These are phyloP conservation scores for Dendrocalamus sinicus DNA, from an alignment of 176 grass and related monocot genomes.

Conservation along the genomic window DNA sequence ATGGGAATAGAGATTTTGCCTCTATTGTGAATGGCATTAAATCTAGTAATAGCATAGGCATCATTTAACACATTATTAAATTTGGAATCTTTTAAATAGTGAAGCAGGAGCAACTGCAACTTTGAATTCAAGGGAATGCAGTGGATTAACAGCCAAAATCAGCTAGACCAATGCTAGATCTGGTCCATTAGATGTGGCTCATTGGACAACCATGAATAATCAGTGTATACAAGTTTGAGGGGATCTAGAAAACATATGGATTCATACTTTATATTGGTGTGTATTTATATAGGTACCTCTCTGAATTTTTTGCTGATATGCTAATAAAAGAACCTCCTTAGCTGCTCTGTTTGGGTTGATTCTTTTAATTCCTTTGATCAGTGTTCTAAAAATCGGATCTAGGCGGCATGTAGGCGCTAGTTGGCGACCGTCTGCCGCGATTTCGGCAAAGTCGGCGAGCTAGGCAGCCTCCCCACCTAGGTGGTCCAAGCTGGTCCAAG, in stretches of 20 bases:
- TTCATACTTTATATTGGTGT: neutral
- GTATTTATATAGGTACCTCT: neutral
- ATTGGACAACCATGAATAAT: neutral
- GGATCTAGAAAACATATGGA: neutral
- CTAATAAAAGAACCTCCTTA: slow-evolving; percentile 1
- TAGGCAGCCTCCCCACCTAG: no score
- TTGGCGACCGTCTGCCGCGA: no score
- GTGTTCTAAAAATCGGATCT: no score
- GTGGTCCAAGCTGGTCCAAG: no score
- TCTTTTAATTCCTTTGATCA: neutral
- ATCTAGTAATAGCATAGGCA: neutral
- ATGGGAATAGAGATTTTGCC: neutral
- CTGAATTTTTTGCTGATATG: neutral
- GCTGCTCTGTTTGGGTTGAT: neutral
- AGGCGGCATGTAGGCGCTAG: no score
- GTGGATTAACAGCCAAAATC: neutral
- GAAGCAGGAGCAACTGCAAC: neutral
- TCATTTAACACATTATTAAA: neutral
- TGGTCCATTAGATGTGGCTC: slow-evolving; percentile 6
- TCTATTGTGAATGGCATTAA: neutral
- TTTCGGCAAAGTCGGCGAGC: no score
- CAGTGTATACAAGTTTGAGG: neutral
- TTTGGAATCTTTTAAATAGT: slow-evolving; percentile 9
- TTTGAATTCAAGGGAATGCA: slow-evolving; percentile 10
- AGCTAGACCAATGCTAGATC: neutral